Percentiles rank a stretch among this genome's conserved stretches.
These are phyloP conservation scores for Aphanomyces stellatus DNA, from an alignment of 352 stramenopile species.

Conservation along the genomic window DNA sequence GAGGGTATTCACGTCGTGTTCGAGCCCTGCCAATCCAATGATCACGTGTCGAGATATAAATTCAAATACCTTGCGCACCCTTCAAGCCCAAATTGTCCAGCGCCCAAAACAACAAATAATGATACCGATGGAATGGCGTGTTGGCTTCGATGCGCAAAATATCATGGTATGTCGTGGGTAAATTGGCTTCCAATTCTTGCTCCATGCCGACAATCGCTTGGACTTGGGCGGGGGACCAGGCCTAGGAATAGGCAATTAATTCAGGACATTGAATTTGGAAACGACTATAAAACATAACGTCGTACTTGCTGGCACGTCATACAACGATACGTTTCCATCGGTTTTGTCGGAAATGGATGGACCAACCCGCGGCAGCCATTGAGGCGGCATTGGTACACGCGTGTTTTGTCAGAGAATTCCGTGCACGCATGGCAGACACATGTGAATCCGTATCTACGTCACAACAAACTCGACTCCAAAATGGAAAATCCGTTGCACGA, in stretches of 20 bases:
- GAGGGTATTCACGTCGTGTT: constrained; percentile 26
- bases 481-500: neutral
- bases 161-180: neutral
- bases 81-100: constrained; percentile 32
- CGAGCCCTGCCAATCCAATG: constrained; percentile 21
- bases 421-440: constrained; percentile 54
- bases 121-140: constrained; percentile 40
- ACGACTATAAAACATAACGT: neutral
- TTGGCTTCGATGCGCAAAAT: constrained; percentile 44
- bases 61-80: constrained; percentile 1
- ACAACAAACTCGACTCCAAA: neutral
- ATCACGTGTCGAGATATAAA: too few relatives aligned
- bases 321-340: neutral
- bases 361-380: neutral
- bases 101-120: constrained; percentile 75
- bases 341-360: neutral
- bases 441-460: constrained; percentile 31
- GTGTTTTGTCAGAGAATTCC: constrained; percentile 39
- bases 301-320: neutral
- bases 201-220: constrained; percentile 36
- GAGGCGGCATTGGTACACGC: constrained; percentile 38
- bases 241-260: constrained; percentile 32
- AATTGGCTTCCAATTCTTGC: constrained; percentile 27
- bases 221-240: constrained; percentile 27
- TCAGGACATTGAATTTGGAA: constrained; percentile 31